Evolutionary conservation across 441 rosid species (phyloP).

Genomic region (Capsella rubella): DNA sequence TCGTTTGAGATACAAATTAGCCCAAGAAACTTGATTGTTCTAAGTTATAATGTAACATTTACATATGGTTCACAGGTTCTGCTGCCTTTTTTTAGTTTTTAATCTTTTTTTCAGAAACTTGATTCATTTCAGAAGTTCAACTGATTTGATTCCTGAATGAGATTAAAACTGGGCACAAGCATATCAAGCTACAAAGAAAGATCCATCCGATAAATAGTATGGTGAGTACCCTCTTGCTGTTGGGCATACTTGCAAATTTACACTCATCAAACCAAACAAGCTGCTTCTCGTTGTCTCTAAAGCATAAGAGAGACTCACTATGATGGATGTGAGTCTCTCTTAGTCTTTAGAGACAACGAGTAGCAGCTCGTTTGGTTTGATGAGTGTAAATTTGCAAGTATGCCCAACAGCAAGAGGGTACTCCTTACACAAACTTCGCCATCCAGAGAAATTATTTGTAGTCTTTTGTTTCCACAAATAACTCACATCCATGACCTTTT

Average conservation of each 20-base stretch:
- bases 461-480: background rate
- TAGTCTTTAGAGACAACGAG: conserved; percentile 8
- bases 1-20: background rate
- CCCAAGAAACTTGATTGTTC: background rate
- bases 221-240: conserved; percentile 4
- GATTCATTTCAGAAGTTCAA: background rate
- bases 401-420: conserved; percentile 15
- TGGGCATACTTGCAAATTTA: conserved; percentile 13
- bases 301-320: background rate
- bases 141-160: background rate
- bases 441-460: conserved; percentile 19
- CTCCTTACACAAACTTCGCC: background rate
- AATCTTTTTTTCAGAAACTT: background rate
- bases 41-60: background rate
- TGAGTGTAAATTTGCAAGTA: conserved; percentile 19
- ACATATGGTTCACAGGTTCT: no score
- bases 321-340: background rate
- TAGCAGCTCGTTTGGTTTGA: conserved; percentile 26
- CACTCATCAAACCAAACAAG: conserved; percentile 30
- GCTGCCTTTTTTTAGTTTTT: no score
- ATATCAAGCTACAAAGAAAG: background rate
- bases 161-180: background rate
- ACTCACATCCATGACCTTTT: conserved; percentile 2
- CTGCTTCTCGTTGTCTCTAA: conserved; percentile 13
- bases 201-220: background rate